Conservation (phyloP, 148 eudicot species). For the Vaccinium corymbosum region DNA sequence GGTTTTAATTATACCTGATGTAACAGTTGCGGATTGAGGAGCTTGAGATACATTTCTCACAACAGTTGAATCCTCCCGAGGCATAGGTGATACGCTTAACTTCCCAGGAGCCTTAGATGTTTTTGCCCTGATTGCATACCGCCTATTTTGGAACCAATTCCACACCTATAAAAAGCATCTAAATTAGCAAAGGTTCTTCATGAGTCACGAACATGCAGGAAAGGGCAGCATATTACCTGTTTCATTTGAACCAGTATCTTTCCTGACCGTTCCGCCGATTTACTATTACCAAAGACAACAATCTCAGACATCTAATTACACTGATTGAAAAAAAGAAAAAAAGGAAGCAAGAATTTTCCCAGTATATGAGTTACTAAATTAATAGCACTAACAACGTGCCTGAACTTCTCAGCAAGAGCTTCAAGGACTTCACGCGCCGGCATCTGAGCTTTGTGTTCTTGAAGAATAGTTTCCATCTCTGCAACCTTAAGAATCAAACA, state of each 20-base stretch:
- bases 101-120: slow-evolving; percentile 52
- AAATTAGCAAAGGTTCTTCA: background rate
- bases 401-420: slow-evolving; percentile 78
- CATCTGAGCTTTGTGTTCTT: slow-evolving; percentile 52
- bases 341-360: background rate
- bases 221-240: slow-evolving; percentile 47
- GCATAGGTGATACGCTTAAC: slow-evolving; percentile 33
- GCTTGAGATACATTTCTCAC: slow-evolving; percentile 48
- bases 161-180: slow-evolving; percentile 50
- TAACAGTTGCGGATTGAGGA: slow-evolving; percentile 35
- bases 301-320: background rate
- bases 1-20: slow-evolving; percentile 8
- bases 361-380: background rate
- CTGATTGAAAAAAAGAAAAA: background rate
- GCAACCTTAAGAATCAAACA: slow-evolving; percentile 46
- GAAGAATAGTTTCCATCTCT: slow-evolving; percentile 84
- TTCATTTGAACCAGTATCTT: slow-evolving; percentile 68
- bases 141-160: slow-evolving; percentile 98
- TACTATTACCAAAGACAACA: slow-evolving; percentile 32
- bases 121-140: slow-evolving; percentile 84
- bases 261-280: slow-evolving; percentile 63
- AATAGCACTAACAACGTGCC: slow-evolving; percentile 36
- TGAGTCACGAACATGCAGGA: background rate
- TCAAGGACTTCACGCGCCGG: slow-evolving; percentile 72
- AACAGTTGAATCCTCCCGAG: slow-evolving; percentile 46